Evolutionary conservation across 2,329 filamentous ascomycete species (phyloP).

Genomic region (Hypoxylon sp.): DNA sequence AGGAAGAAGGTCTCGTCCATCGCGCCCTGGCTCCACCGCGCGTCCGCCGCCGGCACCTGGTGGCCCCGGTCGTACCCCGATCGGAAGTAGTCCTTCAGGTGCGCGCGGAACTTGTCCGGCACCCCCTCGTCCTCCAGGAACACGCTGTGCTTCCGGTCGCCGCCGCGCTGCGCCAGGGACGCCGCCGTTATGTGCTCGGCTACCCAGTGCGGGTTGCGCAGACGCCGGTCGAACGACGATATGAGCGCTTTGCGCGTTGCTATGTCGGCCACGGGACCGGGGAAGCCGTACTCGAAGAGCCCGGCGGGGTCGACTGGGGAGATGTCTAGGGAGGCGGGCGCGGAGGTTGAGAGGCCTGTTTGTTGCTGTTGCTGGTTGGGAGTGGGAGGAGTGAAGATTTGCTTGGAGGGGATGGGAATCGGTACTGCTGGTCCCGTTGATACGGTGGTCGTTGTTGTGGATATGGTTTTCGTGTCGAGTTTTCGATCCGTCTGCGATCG

Average conservation of each 20-base stretch:
- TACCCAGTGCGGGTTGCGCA: slow-evolving; percentile 93
- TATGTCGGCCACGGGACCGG: slow-evolving; percentile 86
- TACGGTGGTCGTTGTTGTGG: slow-evolving; percentile 46
- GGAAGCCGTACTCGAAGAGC: slow-evolving; percentile 88
- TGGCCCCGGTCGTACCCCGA: slow-evolving; percentile 96
- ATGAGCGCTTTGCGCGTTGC: slow-evolving; percentile 79
- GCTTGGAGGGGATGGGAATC: slow-evolving; percentile 64
- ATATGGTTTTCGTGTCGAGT: slow-evolving; percentile 54
- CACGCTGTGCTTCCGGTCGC: slow-evolving; percentile 81
- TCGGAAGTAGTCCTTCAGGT: slow-evolving; percentile 92
- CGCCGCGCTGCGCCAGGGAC: slow-evolving; percentile 77
- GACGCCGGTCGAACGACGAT: slow-evolving; percentile 89
- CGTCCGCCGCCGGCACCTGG: slow-evolving; percentile 95
- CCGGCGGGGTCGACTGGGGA: slow-evolving; percentile 73
- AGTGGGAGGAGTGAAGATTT: slow-evolving; percentile 55
- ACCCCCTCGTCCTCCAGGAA: slow-evolving; percentile 85
- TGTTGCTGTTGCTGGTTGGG: slow-evolving; percentile 40
- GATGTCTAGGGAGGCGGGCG: slow-evolving; percentile 47
- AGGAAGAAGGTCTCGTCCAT: slow-evolving; percentile 97
- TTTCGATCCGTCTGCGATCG: slow-evolving; percentile 52
- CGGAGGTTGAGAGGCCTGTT: slow-evolving; percentile 42
- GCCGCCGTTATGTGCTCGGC: slow-evolving; percentile 94
- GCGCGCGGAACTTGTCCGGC: slow-evolving; percentile 86
- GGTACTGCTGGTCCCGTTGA: slow-evolving; percentile 47
- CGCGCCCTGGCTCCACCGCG: slow-evolving; percentile 91